Percentiles rank a stretch among this genome's conserved stretches.
Evolutionary conservation across 2,329 filamentous ascomycete species (phyloP).

Genomic region (Thermochaetoides dissita): DNA sequence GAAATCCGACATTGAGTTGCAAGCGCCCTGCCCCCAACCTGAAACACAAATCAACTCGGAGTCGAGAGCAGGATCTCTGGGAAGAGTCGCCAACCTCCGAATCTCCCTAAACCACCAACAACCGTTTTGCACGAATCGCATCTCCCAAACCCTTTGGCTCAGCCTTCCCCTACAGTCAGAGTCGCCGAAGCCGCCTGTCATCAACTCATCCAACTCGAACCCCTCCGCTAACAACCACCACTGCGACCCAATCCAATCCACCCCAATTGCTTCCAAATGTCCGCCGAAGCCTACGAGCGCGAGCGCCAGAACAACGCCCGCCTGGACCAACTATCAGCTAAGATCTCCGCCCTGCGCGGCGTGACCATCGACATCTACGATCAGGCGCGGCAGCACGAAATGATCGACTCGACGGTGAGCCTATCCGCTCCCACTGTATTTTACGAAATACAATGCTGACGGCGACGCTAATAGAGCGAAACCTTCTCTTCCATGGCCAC

Average conservation of each 20-base stretch:
- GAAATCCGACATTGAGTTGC: no score
- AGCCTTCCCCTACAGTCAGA: no score
- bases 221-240: neutral
- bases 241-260: neutral
- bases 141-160: neutral
- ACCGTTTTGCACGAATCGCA: no score
- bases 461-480: constrained; percentile 46
- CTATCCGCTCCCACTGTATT: neutral
- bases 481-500: constrained; percentile 81
- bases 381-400: constrained; percentile 73
- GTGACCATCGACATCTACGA: constrained; percentile 98
- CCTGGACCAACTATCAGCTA: constrained; percentile 76
- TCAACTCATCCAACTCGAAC: neutral
- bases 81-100: no score
- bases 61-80: no score
- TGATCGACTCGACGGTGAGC: constrained; percentile 71
- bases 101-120: no score
- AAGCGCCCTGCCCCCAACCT: no score
- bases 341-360: constrained; percentile 81
- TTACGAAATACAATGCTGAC: neutral
- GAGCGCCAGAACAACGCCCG: constrained; percentile 89
- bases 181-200: no score
- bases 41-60: no score
- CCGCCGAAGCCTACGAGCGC: constrained; percentile 58
- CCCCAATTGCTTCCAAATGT: constrained; percentile 35